Evolutionary conservation across 139 green algal genomes (phyloP), one percentile per base, ranked within the genome.

Genomic region (Nannochloris sp.): DNA sequence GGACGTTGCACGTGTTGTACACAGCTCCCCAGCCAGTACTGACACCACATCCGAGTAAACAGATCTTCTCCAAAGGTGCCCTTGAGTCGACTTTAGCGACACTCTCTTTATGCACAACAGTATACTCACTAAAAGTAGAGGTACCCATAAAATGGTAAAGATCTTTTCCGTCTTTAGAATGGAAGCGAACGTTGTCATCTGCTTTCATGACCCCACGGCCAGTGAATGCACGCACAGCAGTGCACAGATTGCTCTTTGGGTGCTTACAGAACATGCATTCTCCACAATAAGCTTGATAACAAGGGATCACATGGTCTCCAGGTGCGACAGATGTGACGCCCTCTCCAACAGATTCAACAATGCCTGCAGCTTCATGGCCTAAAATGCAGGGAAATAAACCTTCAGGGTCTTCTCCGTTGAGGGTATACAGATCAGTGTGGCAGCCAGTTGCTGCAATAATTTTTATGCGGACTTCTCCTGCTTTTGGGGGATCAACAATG

Each of bases 131-230:
- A 53, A 99, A 99, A 19, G 95, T 99, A 54, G 75, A 90, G 46
- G 90, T 97, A 60, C 95, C 95, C 94, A 99, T 99, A 80, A 99
- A 99, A 80, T 99, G 95, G 73, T 83, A 98, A 51, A 99, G 87
- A 34, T 83, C 81, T 80, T 95, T 91, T 58, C 86, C 85, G 39
- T 87, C 64, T 27, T 77, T 73, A 6, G 81, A 85, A 82, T 77
- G 75, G 83, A 99, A 96, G 29, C 93, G 84, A 0, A 82, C 25
- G 68, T 86, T 78, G 30, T 75, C 78, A 65, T 99, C 92, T 6
- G 76, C 64, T 65, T 85, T 88, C 94, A 99, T 99, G 35, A 98
- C 74, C 23, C 94, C 94, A 61, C 85, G 85, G 54, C 93, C 93
- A 12, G 84, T 95, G 72, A 83, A 95, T 12, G 74, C 65, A 13